Evolutionary conservation across 192 early-diverging fungal genomes (phyloP).

Genomic region (Rhizophagus sp.): DNA sequence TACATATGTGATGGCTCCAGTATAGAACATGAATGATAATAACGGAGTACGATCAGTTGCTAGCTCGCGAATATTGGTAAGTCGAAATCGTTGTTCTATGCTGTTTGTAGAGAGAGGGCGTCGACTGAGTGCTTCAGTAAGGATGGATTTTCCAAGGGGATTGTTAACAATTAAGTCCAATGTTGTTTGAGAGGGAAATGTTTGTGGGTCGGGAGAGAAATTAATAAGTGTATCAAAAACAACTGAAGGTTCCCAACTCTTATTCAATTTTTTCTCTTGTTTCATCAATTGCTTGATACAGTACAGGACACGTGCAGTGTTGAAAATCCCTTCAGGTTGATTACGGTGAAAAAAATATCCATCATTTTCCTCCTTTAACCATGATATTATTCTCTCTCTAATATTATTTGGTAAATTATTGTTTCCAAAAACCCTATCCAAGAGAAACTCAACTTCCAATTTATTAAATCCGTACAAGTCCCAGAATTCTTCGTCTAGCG

Average conservation of each 20-base stretch:
- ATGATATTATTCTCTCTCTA: constrained; percentile 16
- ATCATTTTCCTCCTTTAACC: constrained; percentile 26
- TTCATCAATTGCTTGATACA: background rate
- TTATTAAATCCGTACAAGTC: background rate
- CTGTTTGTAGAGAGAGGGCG: background rate
- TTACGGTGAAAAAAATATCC: constrained; percentile 25
- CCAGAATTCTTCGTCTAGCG: too few relatives aligned
- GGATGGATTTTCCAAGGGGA: background rate
- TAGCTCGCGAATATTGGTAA: background rate
- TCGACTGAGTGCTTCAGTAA: background rate
- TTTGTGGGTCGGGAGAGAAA: background rate
- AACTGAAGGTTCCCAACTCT: background rate
- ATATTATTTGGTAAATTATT: background rate
- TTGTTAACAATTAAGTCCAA: constrained; percentile 9
- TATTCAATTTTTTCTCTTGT: background rate
- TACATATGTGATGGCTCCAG: background rate
- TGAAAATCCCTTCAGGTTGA: constrained; percentile 2
- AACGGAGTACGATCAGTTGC: constrained; percentile 6
- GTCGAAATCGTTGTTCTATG: background rate
- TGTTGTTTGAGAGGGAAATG: constrained; percentile 1
- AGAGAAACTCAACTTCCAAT: constrained; percentile 20
- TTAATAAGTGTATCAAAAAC: background rate
- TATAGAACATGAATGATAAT: constrained; percentile 8
- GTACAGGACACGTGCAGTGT: background rate
- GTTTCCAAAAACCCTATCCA: constrained; percentile 6